phyloP scores from a whole-genome alignment of 345 rosid genomes.

The Murraya paniculata region DNA sequence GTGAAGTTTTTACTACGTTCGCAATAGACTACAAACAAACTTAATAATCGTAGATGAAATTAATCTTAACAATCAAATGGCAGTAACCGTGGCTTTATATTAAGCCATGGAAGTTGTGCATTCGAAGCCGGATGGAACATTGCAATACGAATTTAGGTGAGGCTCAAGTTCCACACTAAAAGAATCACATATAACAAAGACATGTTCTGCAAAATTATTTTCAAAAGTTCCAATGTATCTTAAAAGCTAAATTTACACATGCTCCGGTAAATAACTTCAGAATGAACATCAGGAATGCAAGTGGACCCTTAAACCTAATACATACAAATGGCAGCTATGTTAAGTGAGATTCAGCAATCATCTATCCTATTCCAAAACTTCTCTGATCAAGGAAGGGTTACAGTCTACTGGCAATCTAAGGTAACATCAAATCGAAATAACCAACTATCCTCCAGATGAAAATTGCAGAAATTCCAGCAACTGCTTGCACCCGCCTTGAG shows the following conservation, averaged over 20 bases:
- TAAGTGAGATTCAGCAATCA: not conserved
- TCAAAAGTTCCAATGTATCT: not conserved
- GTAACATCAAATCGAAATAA: not conserved
- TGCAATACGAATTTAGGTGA: no score
- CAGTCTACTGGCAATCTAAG: not conserved
- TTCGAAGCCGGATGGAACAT: not conserved
- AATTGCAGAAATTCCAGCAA: not conserved
- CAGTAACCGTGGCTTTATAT: not conserved
- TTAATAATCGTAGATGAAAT: not conserved
- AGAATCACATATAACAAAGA: not conserved
- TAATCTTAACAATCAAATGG: not conserved
- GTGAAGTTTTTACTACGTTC: not conserved
- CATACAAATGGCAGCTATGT: not conserved
- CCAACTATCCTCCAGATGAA: not conserved
- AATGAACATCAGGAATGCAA: not conserved
- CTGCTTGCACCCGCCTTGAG: not conserved
- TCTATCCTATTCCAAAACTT: not conserved
- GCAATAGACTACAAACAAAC: not conserved
- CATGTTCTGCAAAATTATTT: not conserved
- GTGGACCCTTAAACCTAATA: not conserved
- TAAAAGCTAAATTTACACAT: not conserved
- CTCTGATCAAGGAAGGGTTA: not conserved
- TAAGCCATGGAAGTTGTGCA: not conserved
- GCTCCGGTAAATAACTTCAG: not conserved
- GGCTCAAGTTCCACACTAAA: not conserved